Conservation (phyloP, 768 basidiomycete genomes). For the Mrakia hoshinonis region DNA sequence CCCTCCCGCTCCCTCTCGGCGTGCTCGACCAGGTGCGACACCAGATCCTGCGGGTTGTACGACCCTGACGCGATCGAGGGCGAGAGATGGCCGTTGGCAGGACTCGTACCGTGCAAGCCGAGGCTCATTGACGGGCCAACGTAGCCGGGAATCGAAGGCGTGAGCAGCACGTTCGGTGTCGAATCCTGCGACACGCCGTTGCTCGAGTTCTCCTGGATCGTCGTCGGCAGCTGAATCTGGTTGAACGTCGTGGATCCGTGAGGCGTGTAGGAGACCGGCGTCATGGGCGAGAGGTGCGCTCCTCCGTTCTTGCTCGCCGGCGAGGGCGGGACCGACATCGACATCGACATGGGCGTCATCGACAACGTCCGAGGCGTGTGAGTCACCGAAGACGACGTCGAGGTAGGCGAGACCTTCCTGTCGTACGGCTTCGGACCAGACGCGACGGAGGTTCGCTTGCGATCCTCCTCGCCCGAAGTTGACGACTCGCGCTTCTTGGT, state of each 20-base stretch:
- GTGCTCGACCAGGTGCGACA: conserved; percentile 4
- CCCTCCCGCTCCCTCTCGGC: conserved; percentile 8
- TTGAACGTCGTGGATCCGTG: conserved; percentile 12
- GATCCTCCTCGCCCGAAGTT: conserved; percentile 19
- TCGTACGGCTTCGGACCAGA: conserved; percentile 34
- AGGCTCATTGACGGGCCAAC: background rate
- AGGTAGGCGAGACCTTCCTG: conserved; percentile 28
- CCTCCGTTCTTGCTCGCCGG: conserved; percentile 4
- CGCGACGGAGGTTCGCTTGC: conserved; percentile 1
- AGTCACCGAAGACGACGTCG: background rate
- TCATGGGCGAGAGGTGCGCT: background rate
- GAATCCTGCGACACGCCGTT: background rate
- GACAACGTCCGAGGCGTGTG: conserved; percentile 16
- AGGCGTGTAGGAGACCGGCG: background rate
- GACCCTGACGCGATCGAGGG: background rate
- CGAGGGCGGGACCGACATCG: background rate
- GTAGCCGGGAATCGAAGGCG: conserved; percentile 5
- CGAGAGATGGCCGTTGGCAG: background rate
- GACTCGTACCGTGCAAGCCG: background rate
- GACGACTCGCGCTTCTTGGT: conserved; percentile 10
- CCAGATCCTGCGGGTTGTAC: conserved; percentile 10
- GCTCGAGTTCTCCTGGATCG: background rate
- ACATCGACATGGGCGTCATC: conserved; percentile 14
- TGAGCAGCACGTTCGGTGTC: background rate
- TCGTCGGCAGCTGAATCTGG: background rate